Evolutionary conservation across 495 filamentous ascomycete genomes (phyloP), one percentile per base, ranked within the genome.

Genomic region (Diplogelasinospora grovesii): DNA sequence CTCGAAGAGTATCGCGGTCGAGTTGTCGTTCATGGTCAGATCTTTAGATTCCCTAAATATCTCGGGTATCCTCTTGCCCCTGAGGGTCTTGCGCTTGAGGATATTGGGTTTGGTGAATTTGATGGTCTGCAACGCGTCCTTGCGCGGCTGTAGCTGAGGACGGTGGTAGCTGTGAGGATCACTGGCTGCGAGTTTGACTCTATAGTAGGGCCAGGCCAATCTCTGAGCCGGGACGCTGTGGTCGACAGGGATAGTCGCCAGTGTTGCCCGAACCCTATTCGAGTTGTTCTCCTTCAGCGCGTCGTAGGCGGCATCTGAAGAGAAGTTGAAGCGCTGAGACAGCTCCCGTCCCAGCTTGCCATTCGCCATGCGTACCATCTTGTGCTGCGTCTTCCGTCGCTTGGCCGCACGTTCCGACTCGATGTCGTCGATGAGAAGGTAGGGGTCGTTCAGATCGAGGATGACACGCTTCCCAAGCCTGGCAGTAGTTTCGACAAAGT

Each of bases 261-360:
- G 71, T 0, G 84, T 93, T 32, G 87, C 90, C 27, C 92, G 81
- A 47, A 99, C 82, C 63, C 93, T 95, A 70, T 83, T 90, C 64
- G 93, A 86, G 48, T 89, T 86, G 57, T 96, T 99, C 57, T 93
- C 87, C 63, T 99, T 97, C 29, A 99, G 74, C 37, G 85, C 79
- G 50, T 95, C 86, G 56, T 99, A 99, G 2, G 88, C 89, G 31
- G 87, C 82, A 53, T 99, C 92, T 43, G 95, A 95, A 20, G 90
- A 95, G 35, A 95, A 84, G 59, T 97, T 96, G 72, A 94, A 97
- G 16, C 89, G 76, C 46, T 81, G 74, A 19, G 71, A 77, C n/a
- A 93, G 63, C 34, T 78, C 70, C 20, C 73, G 75, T 15, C 71
- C 70, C 11, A 80, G 54, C 22, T 67, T 66, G 8, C 75, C 72